phyloP scores from a whole-genome alignment of 352 stramenopile genomes.

The Globisporangium barbulae region DNA sequence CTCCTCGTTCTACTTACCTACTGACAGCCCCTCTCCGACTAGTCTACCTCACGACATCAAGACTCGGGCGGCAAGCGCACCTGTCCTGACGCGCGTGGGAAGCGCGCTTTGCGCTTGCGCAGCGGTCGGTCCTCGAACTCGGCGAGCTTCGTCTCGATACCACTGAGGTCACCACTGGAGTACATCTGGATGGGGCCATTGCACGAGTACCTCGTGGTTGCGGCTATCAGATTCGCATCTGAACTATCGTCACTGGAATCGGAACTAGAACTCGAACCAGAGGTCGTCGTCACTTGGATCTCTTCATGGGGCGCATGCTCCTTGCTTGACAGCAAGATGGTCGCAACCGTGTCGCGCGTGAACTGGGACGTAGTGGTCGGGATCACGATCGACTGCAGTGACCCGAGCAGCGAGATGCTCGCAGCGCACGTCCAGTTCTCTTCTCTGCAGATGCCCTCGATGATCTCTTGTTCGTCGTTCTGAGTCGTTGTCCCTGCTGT shows the following conservation, averaged over 20 bases:
- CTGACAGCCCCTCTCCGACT: too few relatives aligned
- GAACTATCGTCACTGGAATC: neutral
- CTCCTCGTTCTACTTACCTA: too few relatives aligned
- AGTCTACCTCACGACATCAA: conserved; percentile 11
- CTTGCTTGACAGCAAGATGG: conserved; percentile 14
- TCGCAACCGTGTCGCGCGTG: conserved; percentile 23
- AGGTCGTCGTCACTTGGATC: conserved; percentile 3
- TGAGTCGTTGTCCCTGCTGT: neutral
- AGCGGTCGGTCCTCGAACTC: conserved; percentile 9
- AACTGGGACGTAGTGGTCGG: conserved; percentile 17
- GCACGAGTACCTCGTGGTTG: conserved; percentile 19
- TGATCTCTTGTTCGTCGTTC: conserved; percentile 3
- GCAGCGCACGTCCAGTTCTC: conserved; percentile 18
- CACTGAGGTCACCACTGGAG: conserved; percentile 19
- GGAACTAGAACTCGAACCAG: neutral
- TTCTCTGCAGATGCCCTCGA: conserved; percentile 15
- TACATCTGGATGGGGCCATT: conserved; percentile 20
- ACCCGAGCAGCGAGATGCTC: conserved; percentile 8
- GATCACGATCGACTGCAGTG: conserved; percentile 17
- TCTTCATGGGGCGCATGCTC: neutral
- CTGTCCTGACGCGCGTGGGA: conserved; percentile 7
- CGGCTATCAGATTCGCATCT: neutral
- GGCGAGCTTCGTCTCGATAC: conserved; percentile 4
- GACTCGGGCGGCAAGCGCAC: conserved; percentile 24
- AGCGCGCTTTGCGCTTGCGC: conserved; percentile 10